Evolutionary conservation across 306 rosid genomes (phyloP).

Genomic region (Malus sieversii): DNA sequence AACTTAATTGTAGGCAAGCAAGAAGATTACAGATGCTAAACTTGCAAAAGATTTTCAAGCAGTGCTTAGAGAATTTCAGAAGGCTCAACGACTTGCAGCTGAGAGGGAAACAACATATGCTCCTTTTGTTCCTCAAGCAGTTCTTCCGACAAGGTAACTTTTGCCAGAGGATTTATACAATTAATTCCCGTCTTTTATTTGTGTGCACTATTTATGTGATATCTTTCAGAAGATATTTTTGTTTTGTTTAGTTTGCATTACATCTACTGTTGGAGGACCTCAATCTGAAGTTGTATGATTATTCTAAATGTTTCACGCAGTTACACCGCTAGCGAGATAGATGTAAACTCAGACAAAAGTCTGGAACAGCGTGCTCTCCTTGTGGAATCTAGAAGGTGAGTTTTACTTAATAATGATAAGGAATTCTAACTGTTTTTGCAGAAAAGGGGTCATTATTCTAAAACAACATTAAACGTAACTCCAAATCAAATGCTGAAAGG

Average conservation of each 20-base stretch:
- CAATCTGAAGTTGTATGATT: not conserved
- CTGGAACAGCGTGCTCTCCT: slow-evolving; percentile 79
- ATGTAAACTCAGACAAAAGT: slow-evolving; percentile 40
- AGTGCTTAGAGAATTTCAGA: slow-evolving; percentile 88
- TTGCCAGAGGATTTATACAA: not conserved
- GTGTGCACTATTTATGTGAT: not conserved
- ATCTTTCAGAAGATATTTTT: not conserved
- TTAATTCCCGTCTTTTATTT: not conserved
- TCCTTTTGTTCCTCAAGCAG: slow-evolving; percentile 74
- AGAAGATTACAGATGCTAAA: slow-evolving; percentile 94
- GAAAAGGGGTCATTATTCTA: not conserved
- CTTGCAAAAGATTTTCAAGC: slow-evolving; percentile 96
- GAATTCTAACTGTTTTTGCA: not conserved
- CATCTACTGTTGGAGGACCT: not conserved
- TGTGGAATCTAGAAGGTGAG: slow-evolving; percentile 75
- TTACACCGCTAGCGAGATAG: slow-evolving; percentile 58
- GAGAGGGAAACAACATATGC: slow-evolving; percentile 94
- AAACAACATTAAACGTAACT: not conserved
- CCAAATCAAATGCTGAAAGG: not conserved
- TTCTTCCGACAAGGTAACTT: slow-evolving; percentile 62
- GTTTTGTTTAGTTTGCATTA: not conserved
- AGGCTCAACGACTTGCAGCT: slow-evolving; percentile 93
- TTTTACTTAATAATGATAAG: not conserved
- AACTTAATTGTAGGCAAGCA: slow-evolving; percentile 53
- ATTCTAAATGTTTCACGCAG: slow-evolving; percentile 33